Percentiles rank a stretch among this genome's conserved stretches.
Evolutionary conservation across 2,329 filamentous ascomycete genomes (phyloP).

Genomic region (Aspergillus sclerotialis): DNA sequence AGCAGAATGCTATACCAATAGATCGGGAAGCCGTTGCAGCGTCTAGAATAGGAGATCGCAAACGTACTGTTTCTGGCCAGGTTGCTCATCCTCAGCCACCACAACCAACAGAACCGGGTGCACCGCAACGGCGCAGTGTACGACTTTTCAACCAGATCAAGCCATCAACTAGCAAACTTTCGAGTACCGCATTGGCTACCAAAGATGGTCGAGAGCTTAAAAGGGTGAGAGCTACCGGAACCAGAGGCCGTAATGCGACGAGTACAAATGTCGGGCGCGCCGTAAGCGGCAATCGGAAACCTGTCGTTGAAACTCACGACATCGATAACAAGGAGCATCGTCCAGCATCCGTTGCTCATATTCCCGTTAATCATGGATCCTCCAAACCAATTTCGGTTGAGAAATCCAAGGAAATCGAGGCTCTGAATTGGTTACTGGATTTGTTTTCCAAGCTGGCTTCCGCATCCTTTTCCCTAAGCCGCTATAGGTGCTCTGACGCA

Average conservation of each 20-base stretch:
- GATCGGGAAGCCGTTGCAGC: constrained; percentile 25
- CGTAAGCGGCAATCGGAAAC: constrained; percentile 85
- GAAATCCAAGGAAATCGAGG: constrained; percentile 62
- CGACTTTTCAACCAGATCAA: constrained; percentile 66
- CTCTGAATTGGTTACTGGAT: constrained; percentile 68
- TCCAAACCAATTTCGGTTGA: constrained; percentile 40
- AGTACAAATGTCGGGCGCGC: constrained; percentile 72
- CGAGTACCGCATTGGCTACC: constrained; percentile 52
- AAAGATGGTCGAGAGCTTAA: constrained; percentile 68
- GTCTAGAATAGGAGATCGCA: constrained; percentile 55
- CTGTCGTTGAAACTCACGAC: constrained; percentile 50
- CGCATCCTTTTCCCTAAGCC: constrained; percentile 70
- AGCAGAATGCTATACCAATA: constrained; percentile 25
- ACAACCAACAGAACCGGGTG: constrained; percentile 57
- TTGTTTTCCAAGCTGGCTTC: constrained; percentile 73
- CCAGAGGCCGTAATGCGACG: constrained; percentile 58
- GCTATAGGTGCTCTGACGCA: constrained; percentile 72
- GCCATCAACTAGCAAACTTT: constrained; percentile 57
- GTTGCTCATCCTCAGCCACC: constrained; percentile 44
- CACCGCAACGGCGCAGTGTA: constrained; percentile 62
- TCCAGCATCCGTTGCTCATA: constrained; percentile 26
- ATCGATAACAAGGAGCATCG: constrained; percentile 58
- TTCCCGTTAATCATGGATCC: constrained; percentile 15
- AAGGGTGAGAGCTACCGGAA: constrained; percentile 71
- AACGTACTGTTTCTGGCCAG: constrained; percentile 88